Base-by-base conservation (phyloP, 768 basidiomycete species). In the Pleurotus pulmonarius region DNA sequence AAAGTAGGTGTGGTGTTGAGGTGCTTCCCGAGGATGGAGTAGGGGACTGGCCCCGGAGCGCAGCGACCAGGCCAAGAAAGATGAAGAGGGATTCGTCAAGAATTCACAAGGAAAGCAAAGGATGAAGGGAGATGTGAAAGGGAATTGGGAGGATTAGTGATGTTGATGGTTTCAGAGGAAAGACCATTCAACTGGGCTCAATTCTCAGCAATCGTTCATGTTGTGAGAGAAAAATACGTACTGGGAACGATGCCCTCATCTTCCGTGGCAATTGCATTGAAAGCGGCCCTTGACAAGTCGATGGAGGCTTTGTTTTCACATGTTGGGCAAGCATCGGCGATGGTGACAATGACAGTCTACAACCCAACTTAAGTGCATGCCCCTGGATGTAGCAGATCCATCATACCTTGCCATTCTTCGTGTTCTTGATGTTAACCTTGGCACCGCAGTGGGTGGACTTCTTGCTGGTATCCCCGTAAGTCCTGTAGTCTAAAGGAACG, bases 261-360 rank as follows among this genome's bases (percentile, higher is more conserved):
- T 43, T 75, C 64, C 46, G 68, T 55, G 46, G 81, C 83, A 56
- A 95, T 79, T 13, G 67, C 62, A 22, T 70, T 26, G 81, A 95
- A 94, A 45, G 90, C 88, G 54, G 64, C 83, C 49, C 61, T 55
- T n/a, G 89, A 90, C 43, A 91, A 75, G 64, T 92, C 89, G 65
- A 97, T 84, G 13, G 86, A 89, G 69, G 87, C 79, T 25, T 37
- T 34, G 63, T 81, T 83, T 0, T 64, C 49, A 73, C 92, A 96
- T 16, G 86, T 87, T 22, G 92, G 92, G 77, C 93, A 97, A 38
- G 79, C 85, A 62, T 94, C 92, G 11, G 81, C 90, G 60, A 97
- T 76, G 22, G 75, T 79, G 45, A 85, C 92, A 3, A 69, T 75
- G 57, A 89, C 78, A n/a, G 69, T 66, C 69, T 75, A 20, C 3